Evolutionary conservation across 2,329 filamentous ascomycete species (phyloP), one percentile per base, ranked within the genome.

Genomic region (Leptographium flavum): DNA sequence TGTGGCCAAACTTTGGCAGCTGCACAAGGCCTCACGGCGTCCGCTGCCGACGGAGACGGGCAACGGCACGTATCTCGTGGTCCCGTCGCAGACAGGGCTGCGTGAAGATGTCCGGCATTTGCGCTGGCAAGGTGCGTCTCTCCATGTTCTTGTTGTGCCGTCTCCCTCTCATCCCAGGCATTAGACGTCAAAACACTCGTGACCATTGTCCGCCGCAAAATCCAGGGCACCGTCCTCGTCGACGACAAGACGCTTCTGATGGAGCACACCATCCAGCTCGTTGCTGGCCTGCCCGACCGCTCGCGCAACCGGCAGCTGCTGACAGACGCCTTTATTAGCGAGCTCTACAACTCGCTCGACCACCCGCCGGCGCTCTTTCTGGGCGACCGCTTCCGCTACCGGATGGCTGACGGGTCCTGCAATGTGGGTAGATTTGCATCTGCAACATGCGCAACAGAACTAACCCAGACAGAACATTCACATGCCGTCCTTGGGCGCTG

Each of bases 171-270:
- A 33, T 8, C 5, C 19, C n/a, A 21, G 13, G 3, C 19, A 10
- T 14, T 23, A 44, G n/a, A 38, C 33, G 28, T 49, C 13, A 45
- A 73, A 54, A 84, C 81, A 0, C 63, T 86, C 17, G 60, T 73
- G 38, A 67, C 73, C 5, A 62, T 86, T 32, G 64, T 85, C 47
- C 70, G 73, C 45, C 69, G 65, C 49, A 79, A 84, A 60, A 59
- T 79, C 28, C 79, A 74, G 53, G 79, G 81, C 1, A 70, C 71
- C 47, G 66, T 74, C 40, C 66, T 80, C 11, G 61, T 76, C 5
- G 79, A 90, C 54, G 85, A 90, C 64, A 83, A 82, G 63, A 83
- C 79, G 2, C 83, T 85, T 69, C 66, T 86, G 38, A 84, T 87
- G 76, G 83, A 87, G 59, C 69, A 75, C 8, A 70, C 81, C 5